These are phyloP conservation scores for Phytophthora crassamura DNA, from an alignment of 352 stramenopile genomes.

Conservation along the genomic window DNA sequence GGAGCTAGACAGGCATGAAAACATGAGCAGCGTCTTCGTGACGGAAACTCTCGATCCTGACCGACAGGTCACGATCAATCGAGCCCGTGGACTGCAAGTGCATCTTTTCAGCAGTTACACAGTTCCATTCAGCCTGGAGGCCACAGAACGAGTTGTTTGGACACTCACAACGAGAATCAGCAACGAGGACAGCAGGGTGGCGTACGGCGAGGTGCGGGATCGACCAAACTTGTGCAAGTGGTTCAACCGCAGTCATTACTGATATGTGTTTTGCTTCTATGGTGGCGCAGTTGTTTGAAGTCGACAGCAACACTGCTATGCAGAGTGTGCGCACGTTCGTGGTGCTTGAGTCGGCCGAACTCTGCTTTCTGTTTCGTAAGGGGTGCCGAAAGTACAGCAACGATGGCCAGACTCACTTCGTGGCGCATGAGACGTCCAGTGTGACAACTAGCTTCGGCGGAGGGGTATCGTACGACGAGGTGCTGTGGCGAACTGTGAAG, in stretches of 20 bases:
- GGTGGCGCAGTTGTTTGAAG: conserved; percentile 11
- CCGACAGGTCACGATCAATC: conserved; percentile 14
- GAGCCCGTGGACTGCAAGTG: conserved; percentile 14
- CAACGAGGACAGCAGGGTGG: conserved; percentile 5
- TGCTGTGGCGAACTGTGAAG: conserved; percentile 16
- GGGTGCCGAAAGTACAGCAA: conserved; percentile 19
- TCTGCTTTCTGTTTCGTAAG: conserved; percentile 28
- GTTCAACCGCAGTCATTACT: neutral
- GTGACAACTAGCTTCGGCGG: neutral
- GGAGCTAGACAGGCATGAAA: conserved; percentile 6
- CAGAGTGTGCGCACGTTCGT: conserved; percentile 18
- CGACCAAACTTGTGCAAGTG: neutral
- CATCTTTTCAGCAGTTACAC: conserved; percentile 20
- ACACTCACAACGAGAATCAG: neutral
- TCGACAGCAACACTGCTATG: conserved; percentile 20
- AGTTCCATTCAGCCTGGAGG: conserved; percentile 21
- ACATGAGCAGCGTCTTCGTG: conserved; percentile 7
- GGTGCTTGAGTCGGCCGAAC: neutral
- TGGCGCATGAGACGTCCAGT: conserved; percentile 12
- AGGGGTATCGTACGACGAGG: conserved; percentile 25
- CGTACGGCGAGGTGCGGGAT: conserved; percentile 25
- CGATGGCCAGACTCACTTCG: conserved; percentile 19
- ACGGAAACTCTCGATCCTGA: neutral
- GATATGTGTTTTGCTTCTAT: neutral
- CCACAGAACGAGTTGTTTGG: conserved; percentile 25